Evolutionary conservation across 2,329 filamentous ascomycete genomes (phyloP).

Genomic region (Bertia moriformis): DNA sequence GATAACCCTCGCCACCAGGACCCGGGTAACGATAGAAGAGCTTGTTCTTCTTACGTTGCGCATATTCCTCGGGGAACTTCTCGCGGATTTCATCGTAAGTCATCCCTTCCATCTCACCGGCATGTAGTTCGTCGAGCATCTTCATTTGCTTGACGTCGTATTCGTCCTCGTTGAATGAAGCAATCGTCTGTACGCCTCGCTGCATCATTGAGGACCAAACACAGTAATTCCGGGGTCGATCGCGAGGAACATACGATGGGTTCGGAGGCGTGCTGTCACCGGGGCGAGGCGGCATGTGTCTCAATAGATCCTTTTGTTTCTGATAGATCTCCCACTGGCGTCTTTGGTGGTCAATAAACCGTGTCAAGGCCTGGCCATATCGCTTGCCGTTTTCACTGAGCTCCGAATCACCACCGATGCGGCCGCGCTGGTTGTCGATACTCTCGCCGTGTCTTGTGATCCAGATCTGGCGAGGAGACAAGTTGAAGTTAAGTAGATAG

Average conservation of each 20-base stretch:
- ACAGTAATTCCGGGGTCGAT: slow-evolving; percentile 79
- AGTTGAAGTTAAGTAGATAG: slow-evolving; percentile 91
- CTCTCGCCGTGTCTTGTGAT: slow-evolving; percentile 93
- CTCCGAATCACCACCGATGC: slow-evolving; percentile 79
- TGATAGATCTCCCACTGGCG: slow-evolving; percentile 73
- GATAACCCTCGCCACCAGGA: slow-evolving; percentile 86
- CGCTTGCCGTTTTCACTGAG: slow-evolving; percentile 66
- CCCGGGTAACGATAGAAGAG: slow-evolving; percentile 93
- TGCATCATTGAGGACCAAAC: slow-evolving; percentile 97
- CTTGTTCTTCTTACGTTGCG: slow-evolving; percentile 69
- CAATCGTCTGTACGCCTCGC: slow-evolving; percentile 73
- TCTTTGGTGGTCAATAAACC: slow-evolving; percentile 71
- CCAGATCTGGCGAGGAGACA: slow-evolving; percentile 92
- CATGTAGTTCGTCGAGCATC: slow-evolving; percentile 92
- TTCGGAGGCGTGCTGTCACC: slow-evolving; percentile 92
- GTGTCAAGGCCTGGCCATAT: slow-evolving; percentile 67
- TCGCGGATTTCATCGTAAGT: slow-evolving; percentile 80
- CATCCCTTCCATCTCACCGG: slow-evolving; percentile 83
- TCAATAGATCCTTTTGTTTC: slow-evolving; percentile 59
- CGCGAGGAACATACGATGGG: slow-evolving; percentile 60
- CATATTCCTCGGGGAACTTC: slow-evolving; percentile 69
- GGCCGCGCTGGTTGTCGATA: slow-evolving; percentile 70
- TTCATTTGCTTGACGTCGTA: slow-evolving; percentile 96
- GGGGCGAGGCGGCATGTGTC: slow-evolving; percentile 74
- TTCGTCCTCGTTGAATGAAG: slow-evolving; percentile 80